Percentiles rank a stretch among this genome's conserved stretches.
Evolutionary conservation across 1,284 basidiomycete species (phyloP).

Genomic region (Meripilus lineatus): DNA sequence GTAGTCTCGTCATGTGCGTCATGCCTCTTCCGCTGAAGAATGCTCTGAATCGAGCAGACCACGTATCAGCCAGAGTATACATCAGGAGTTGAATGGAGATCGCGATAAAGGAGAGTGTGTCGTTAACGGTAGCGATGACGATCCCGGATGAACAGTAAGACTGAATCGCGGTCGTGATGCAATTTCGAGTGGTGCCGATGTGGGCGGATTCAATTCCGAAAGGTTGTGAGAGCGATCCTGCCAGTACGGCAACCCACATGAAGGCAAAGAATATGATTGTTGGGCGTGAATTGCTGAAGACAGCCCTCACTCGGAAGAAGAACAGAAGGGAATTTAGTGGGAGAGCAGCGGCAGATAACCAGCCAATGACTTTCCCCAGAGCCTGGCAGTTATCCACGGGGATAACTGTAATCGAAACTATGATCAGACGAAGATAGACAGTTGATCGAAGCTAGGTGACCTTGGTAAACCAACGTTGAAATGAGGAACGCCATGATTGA

Average conservation of each 20-base stretch:
- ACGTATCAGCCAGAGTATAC: slow-evolving; percentile 1
- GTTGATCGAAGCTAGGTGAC: too few relatives aligned
- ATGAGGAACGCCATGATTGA: too few relatives aligned
- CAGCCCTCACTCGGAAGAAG: slow-evolving; percentile 2
- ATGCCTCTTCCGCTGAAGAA: slow-evolving; percentile 1
- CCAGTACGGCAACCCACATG: slow-evolving; percentile 7
- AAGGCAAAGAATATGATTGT: slow-evolving; percentile 3
- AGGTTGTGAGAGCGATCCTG: not conserved
- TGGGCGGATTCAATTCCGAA: not conserved
- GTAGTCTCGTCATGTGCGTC: not conserved
- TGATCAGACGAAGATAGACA: too few relatives aligned
- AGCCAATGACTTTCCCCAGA: not conserved
- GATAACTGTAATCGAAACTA: too few relatives aligned
- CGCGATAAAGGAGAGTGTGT: not conserved
- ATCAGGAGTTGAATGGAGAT: not conserved
- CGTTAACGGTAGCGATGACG: not conserved
- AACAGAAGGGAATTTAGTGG: slow-evolving; percentile 6
- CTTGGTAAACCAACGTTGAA: too few relatives aligned
- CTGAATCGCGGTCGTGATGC: not conserved
- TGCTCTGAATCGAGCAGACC: not conserved
- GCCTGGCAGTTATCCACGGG: too few relatives aligned
- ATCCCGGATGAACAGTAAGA: not conserved
- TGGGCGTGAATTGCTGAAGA: slow-evolving; percentile 8
- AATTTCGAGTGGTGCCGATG: not conserved
- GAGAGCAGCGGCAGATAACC: not conserved